Conservation (phyloP, 2,329 filamentous ascomycete genomes). For the Ciborinia camelliae region DNA sequence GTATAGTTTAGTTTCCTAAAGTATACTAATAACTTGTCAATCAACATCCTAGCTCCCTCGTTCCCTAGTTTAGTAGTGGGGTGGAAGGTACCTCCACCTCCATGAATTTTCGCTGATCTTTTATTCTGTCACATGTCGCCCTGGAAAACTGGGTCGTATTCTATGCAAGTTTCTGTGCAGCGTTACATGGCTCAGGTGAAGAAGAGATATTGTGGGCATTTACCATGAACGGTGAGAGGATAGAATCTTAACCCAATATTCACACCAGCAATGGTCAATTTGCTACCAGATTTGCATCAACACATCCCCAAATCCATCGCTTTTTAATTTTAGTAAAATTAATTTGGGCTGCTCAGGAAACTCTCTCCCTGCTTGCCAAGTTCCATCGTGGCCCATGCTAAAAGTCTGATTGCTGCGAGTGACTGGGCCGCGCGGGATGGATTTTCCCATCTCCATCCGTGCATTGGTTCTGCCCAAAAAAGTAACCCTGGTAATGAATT, state of each 20-base stretch:
- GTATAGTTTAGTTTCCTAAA: background rate
- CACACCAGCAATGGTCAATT: no score
- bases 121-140: slow-evolving; percentile 9
- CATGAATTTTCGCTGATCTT: background rate
- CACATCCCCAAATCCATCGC: background rate
- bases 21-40: no score
- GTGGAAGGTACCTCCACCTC: background rate
- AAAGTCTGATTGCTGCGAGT: no score
- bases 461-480: background rate
- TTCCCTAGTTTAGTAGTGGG: no score
- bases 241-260: background rate
- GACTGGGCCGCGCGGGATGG: slow-evolving; percentile 8
- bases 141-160: slow-evolving; percentile 8
- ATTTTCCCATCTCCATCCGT: slow-evolving; percentile 10
- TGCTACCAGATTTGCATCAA: background rate
- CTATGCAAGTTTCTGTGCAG: background rate
- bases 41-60: no score
- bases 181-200: no score
- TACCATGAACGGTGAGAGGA: background rate
- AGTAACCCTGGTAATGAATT: background rate
- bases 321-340: background rate
- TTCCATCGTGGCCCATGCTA: no score
- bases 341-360: no score
- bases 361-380: background rate
- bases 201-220: background rate